Base-by-base conservation (phyloP, 345 rosid genomes). In the Corchorus capsularis region DNA sequence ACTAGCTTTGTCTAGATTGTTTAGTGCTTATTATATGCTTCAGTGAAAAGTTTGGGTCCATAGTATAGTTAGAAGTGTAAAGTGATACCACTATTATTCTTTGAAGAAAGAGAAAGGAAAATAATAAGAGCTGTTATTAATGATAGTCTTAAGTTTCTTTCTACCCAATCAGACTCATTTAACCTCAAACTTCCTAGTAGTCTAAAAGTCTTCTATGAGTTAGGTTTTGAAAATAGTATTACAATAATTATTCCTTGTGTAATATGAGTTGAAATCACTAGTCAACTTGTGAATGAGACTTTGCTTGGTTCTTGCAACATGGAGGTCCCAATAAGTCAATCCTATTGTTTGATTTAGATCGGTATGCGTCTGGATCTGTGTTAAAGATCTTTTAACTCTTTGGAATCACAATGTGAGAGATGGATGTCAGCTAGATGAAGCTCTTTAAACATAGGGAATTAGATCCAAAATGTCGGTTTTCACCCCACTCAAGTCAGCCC, bases 1-100 rank as follows among this genome's bases (percentile, higher is more conserved):
- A 47, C 50, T 64, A 32, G 32, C 17, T 37, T 69, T 27, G 22
- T 75, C 53, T 52, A 12, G 78, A 54, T 64, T 7, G 71, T 39
- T 63, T 69, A 34, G 17, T 10, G 6, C 4, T 7, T 63, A 20
- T 11, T 22, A 3, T 27, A 63, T 63, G 6, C 35, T 19, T 37
- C 19, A 11, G 52, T 39, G 17, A 50, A 62, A 49, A 32, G 52
- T 35, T 35, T 6, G 3, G 15, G 6, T 32, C 49, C 47, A 5
- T 37, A 49, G 14, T 8, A 5, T 37, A 49, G 14, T 8, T 54
- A 56, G 62, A 74, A 52, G 47, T 57, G 34, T 37, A 50, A 47
- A 39, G 20, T 52, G 61, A 52, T 39, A 43, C 19, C n/a, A n/a
- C n/a, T 0, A 32, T 16, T 4, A 41, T n/a, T 47, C 12, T 32